phyloP scores from a whole-genome alignment of 2,329 filamentous ascomycete species.

The Rhinocladiella similis region DNA sequence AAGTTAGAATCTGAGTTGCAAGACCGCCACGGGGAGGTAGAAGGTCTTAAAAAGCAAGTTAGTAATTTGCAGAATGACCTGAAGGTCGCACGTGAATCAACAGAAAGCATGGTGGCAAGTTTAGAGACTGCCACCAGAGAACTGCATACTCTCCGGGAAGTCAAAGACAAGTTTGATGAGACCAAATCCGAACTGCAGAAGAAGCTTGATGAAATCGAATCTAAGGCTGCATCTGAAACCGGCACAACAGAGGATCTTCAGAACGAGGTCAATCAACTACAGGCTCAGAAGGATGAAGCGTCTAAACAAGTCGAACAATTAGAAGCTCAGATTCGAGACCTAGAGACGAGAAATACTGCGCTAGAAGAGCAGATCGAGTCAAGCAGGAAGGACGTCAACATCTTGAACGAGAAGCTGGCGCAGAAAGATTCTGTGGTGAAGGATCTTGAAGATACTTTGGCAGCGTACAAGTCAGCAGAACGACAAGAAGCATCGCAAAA shows the following conservation, averaged over 20 bases:
- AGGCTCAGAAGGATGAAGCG: constrained; percentile 41
- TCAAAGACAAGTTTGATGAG: constrained; percentile 49
- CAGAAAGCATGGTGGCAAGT: constrained; percentile 62
- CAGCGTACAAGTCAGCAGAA: constrained; percentile 26
- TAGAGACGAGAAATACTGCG: constrained; percentile 32
- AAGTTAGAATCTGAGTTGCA: constrained; percentile 74
- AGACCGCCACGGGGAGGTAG: constrained; percentile 69
- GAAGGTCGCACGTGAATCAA: constrained; percentile 68
- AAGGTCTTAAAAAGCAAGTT: constrained; percentile 69
- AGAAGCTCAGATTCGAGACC: constrained; percentile 30
- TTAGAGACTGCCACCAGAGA: constrained; percentile 68
- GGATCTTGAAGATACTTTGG: constrained; percentile 30
- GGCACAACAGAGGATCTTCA: constrained; percentile 34
- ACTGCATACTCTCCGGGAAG: constrained; percentile 56
- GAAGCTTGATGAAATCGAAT: constrained; percentile 45
- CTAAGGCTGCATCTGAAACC: constrained; percentile 28
- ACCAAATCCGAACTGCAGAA: constrained; percentile 43
- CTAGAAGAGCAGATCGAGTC: constrained; percentile 29
- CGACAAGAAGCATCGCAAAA: constrained; percentile 25
- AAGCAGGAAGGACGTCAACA: constrained; percentile 24
- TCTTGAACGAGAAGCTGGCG: constrained; percentile 34
- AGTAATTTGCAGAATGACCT: constrained; percentile 69
- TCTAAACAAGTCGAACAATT: constrained; percentile 40
- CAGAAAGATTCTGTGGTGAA: constrained; percentile 32
- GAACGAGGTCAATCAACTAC: constrained; percentile 41